Conservation (phyloP, 2,329 filamentous ascomycete species). For the Colletotrichum noveboracense region DNA sequence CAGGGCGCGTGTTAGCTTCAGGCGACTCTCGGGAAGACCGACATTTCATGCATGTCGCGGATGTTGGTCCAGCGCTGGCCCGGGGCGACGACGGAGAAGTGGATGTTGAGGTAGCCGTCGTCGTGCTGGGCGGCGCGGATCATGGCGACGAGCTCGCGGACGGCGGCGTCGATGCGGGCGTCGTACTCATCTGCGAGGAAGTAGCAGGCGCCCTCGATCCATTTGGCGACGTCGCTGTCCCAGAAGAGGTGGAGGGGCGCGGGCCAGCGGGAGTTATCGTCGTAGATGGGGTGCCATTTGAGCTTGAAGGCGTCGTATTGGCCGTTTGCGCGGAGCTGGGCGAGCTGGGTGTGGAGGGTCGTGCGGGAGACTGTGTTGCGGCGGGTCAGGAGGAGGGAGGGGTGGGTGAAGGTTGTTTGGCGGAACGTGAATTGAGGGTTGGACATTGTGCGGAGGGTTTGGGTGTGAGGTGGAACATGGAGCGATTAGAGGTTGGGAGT, state of each 20-base stretch:
- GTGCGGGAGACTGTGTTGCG: conserved; percentile 35
- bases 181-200: conserved; percentile 49
- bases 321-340: conserved; percentile 58
- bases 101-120: conserved; percentile 69
- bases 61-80: conserved; percentile 62
- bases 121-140: conserved; percentile 60
- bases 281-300: conserved; percentile 60
- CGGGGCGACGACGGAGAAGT: conserved; percentile 65
- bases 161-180: conserved; percentile 51
- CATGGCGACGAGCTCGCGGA: conserved; percentile 62
- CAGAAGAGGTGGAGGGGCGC: conserved; percentile 65
- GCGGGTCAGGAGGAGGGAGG: conserved; percentile 38
- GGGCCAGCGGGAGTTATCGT: conserved; percentile 55
- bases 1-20: neutral
- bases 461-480: neutral
- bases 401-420: conserved; percentile 38
- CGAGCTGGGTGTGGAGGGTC: conserved; percentile 57
- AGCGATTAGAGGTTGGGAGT: neutral
- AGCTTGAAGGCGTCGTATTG: conserved; percentile 64
- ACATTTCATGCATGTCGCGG: conserved; percentile 67
- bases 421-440: conserved; percentile 40
- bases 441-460: conserved; percentile 25
- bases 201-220: conserved; percentile 68
- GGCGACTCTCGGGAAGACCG: conserved; percentile 24
- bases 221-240: conserved; percentile 62